Evolutionary conservation across 192 early-diverging fungal species (phyloP).

Genomic region (Coemansia sp.): DNA sequence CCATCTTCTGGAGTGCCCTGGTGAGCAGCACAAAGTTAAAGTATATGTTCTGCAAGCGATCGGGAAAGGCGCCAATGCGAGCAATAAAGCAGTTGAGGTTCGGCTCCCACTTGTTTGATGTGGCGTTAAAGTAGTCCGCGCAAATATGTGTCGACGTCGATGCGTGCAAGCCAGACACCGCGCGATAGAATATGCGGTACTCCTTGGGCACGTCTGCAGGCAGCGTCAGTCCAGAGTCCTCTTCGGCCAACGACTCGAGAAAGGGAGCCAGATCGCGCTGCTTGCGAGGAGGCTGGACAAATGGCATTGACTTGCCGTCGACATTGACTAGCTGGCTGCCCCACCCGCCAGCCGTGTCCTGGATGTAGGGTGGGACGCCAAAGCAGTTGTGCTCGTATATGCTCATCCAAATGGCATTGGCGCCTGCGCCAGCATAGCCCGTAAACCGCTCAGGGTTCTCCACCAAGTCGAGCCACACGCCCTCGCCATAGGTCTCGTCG

Average conservation of each 20-base stretch:
- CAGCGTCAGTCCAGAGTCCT: slow-evolving; percentile 47
- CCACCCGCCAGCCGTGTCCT: slow-evolving; percentile 58
- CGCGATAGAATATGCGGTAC: slow-evolving; percentile 45
- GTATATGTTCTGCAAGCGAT: slow-evolving; percentile 93
- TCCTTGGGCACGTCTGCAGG: slow-evolving; percentile 44
- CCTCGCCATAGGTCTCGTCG: slow-evolving; percentile 68
- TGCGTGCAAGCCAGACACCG: slow-evolving; percentile 76
- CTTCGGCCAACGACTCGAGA: slow-evolving; percentile 56
- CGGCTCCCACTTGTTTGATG: slow-evolving; percentile 84
- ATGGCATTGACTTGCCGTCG: slow-evolving; percentile 44
- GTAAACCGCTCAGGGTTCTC: slow-evolving; percentile 97
- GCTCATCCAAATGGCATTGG: slow-evolving; percentile 88
- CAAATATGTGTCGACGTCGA: slow-evolving; percentile 99
- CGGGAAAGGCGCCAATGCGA: slow-evolving; percentile 84
- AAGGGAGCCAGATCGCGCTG: slow-evolving; percentile 51
- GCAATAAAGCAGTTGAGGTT: slow-evolving; percentile 89
- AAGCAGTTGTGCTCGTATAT: slow-evolving; percentile 99
- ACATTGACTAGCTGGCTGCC: slow-evolving; percentile 50
- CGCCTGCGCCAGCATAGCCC: slow-evolving; percentile 87
- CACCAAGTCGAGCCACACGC: slow-evolving; percentile 82
- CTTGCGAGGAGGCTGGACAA: slow-evolving; percentile 54
- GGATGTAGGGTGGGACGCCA: slow-evolving; percentile 58
- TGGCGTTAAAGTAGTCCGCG: slow-evolving; percentile 84
- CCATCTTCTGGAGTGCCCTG: slow-evolving; percentile 82
- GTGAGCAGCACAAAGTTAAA: slow-evolving; percentile 87